A percentile compares a stretch with the other conserved stretches of the same genome.
These are phyloP conservation scores for Scutellaria barbata DNA, from an alignment of 257 asterid genomes.

Conservation along the genomic window DNA sequence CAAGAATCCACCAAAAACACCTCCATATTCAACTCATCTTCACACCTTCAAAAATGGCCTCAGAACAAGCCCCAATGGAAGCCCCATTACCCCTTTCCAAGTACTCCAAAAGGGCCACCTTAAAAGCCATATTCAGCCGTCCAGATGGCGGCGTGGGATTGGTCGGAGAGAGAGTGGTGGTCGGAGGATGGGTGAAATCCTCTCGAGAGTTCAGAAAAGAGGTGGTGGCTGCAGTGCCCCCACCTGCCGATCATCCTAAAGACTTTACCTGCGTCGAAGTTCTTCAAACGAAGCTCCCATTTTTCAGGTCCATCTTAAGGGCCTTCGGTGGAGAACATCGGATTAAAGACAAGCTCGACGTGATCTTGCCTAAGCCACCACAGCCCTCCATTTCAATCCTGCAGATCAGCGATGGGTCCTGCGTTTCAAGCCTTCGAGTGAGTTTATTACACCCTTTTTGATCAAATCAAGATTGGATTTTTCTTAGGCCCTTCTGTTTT, in stretches of 20 bases:
- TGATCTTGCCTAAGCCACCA: conserved; percentile 53
- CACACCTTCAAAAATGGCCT: conserved; percentile 47
- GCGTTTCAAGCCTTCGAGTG: conserved; percentile 68
- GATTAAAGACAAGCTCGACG: conserved; percentile 53
- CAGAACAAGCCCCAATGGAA: conserved; percentile 49
- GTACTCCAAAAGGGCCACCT: conserved; percentile 64
- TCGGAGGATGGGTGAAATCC: conserved; percentile 94
- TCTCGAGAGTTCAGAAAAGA: conserved; percentile 71
- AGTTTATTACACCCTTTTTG: not conserved
- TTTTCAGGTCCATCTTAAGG: conserved; percentile 59
- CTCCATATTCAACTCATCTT: conserved; percentile 22
- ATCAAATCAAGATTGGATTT: not conserved
- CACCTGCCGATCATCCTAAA: conserved; percentile 41
- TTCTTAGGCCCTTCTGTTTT: not conserved
- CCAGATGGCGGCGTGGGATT: conserved; percentile 60
- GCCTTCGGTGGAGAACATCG: conserved; percentile 65
- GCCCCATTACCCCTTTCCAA: conserved; percentile 45
- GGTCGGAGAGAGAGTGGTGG: conserved; percentile 61
- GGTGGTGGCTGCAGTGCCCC: conserved; percentile 4
- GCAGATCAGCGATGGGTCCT: conserved; percentile 80
- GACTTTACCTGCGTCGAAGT: conserved; percentile 67
- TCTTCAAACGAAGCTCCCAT: conserved; percentile 63
- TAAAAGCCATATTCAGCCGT: conserved; percentile 58
- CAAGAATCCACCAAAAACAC: conserved; percentile 22
- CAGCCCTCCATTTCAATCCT: conserved; percentile 60